These are phyloP conservation scores for Melaleuca alternifolia DNA, from an alignment of 345 rosid species.

Conservation along the genomic window DNA sequence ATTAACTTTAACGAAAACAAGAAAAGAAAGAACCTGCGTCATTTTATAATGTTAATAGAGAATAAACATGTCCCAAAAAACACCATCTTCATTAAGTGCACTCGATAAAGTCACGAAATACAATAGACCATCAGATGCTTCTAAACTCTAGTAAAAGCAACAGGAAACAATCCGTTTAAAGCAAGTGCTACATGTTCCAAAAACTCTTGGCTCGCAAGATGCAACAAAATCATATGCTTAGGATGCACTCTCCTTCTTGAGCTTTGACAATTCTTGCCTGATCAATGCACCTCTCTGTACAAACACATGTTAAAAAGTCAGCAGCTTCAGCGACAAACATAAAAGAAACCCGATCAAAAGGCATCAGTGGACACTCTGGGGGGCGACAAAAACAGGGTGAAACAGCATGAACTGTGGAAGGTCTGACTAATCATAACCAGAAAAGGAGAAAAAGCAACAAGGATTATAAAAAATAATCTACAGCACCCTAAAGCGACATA, in stretches of 20 bases:
- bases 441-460: neutral
- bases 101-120: neutral
- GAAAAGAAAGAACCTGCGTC: neutral
- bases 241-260: slow-evolving; percentile 32
- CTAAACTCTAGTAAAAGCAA: neutral
- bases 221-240: neutral
- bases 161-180: neutral
- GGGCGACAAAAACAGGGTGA: neutral
- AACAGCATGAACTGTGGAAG: neutral
- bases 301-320: neutral
- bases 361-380: too few relatives aligned
- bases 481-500: neutral
- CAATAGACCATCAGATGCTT: neutral
- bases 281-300: slow-evolving; percentile 44
- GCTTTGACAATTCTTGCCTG: slow-evolving; percentile 59
- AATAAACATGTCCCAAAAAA: neutral
- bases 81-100: neutral
- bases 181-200: neutral
- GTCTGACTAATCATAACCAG: neutral
- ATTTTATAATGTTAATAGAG: neutral
- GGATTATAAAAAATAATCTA: neutral
- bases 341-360: neutral
- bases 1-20: neutral
- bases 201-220: neutral
- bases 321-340: neutral